A percentile compares a stretch with the other conserved stretches of the same genome.
Conservation (phyloP, 78 protist species). For the Dictyostelium intermedium region DNA sequence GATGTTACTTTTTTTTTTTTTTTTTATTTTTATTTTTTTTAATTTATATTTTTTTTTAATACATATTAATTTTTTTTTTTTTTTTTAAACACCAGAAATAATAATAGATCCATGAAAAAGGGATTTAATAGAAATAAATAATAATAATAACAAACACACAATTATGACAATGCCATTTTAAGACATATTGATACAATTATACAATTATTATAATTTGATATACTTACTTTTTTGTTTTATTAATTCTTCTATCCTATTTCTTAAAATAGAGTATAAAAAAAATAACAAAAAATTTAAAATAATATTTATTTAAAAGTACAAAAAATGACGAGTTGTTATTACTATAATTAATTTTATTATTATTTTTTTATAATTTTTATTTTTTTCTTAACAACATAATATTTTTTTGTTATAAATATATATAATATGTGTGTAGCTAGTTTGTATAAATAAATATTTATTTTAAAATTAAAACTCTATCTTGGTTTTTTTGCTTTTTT, state of each 20-base stretch:
- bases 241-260: background rate
- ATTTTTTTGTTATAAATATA: too few relatives aligned
- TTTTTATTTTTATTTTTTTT: too few relatives aligned
- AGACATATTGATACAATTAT: background rate
- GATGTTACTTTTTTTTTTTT: background rate
- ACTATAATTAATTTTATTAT: background rate
- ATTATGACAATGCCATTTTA: background rate
- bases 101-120: background rate
- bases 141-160: background rate
- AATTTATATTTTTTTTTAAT: too few relatives aligned
- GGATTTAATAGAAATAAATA: background rate
- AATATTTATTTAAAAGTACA: background rate
- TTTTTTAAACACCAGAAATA: background rate
- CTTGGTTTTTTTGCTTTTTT: background rate
- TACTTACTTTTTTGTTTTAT: background rate
- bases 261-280: background rate
- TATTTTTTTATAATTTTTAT: too few relatives aligned
- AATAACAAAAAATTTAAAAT: background rate
- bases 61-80: too few relatives aligned
- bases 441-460: background rate
- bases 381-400: background rate
- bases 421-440: background rate
- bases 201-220: background rate
- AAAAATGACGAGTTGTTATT: background rate
- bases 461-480: background rate